phyloP scores from a whole-genome alignment of 805 yeast species.

The Teunomyces panamensis region DNA sequence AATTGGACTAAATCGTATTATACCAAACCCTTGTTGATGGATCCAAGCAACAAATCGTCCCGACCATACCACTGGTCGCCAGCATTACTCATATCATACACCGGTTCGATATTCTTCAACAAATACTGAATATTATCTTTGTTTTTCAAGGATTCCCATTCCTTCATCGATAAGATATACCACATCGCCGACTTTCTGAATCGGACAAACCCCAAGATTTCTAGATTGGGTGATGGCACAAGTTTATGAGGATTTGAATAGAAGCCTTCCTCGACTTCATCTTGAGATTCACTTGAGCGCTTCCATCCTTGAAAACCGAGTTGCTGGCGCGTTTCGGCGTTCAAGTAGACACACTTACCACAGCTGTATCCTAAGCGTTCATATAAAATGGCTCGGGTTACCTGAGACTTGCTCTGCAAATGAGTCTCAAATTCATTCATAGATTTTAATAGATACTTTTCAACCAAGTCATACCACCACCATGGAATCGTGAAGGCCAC shows the following conservation, averaged over 20 bases:
- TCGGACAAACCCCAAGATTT: slow-evolving; percentile 55
- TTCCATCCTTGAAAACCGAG: not conserved
- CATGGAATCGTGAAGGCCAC: slow-evolving; percentile 38
- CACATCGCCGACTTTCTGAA: slow-evolving; percentile 75
- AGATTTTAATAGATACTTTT: slow-evolving; percentile 44
- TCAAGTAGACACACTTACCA: slow-evolving; percentile 38
- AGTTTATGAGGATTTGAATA: slow-evolving; percentile 37
- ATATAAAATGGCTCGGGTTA: slow-evolving; percentile 44
- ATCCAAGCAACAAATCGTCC: slow-evolving; percentile 27
- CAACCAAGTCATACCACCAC: slow-evolving; percentile 45
- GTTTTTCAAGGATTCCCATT: slow-evolving; percentile 47
- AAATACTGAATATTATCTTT: slow-evolving; percentile 23
- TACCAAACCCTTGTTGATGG: slow-evolving; percentile 8
- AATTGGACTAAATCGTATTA: slow-evolving; percentile 25
- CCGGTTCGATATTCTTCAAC: slow-evolving; percentile 24
- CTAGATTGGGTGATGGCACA: slow-evolving; percentile 30
- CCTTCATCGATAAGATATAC: slow-evolving; percentile 69
- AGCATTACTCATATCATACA: slow-evolving; percentile 13
- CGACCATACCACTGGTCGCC: slow-evolving; percentile 33
- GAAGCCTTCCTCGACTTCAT: slow-evolving; percentile 14
- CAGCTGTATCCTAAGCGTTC: slow-evolving; percentile 44
- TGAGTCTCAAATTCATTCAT: slow-evolving; percentile 45
- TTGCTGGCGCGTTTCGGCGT: slow-evolving; percentile 3
- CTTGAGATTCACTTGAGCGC: not conserved
- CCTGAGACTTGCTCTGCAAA: slow-evolving; percentile 40